Evolutionary conservation across 2,329 filamentous ascomycete species (phyloP).

Genomic region (Alternaria sp.): DNA sequence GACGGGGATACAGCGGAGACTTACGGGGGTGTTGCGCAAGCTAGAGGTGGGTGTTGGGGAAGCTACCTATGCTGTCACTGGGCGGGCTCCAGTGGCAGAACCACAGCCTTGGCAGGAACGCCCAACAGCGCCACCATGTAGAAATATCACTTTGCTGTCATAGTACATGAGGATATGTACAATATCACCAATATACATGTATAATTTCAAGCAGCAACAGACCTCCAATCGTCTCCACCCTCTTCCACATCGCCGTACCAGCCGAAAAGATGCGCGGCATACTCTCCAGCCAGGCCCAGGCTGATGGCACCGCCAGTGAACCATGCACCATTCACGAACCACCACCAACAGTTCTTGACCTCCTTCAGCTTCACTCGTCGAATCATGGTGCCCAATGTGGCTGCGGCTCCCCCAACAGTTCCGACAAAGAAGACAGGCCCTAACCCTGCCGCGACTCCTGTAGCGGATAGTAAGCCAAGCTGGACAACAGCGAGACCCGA

Average conservation of each 20-base stretch:
- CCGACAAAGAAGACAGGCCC: slow-evolving; percentile 67
- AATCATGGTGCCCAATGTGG: slow-evolving; percentile 66
- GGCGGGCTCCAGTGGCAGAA: slow-evolving; percentile 27
- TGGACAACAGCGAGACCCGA: slow-evolving; percentile 74
- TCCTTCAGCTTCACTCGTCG: slow-evolving; percentile 65
- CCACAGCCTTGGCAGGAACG: slow-evolving; percentile 22
- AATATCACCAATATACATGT: not conserved
- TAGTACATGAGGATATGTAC: not conserved
- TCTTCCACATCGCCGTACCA: slow-evolving; percentile 30
- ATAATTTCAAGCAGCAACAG: not conserved
- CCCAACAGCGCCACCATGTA: not conserved
- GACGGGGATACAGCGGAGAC: not conserved
- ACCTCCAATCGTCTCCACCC: not conserved
- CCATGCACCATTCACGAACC: slow-evolving; percentile 70
- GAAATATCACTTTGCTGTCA: too few species aligned
- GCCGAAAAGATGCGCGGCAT: slow-evolving; percentile 47
- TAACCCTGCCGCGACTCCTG: slow-evolving; percentile 69
- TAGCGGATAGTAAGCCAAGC: slow-evolving; percentile 72
- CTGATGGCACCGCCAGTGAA: slow-evolving; percentile 68
- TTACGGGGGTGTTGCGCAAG: slow-evolving; percentile 17
- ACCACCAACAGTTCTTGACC: slow-evolving; percentile 69
- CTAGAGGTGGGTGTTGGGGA: slow-evolving; percentile 21
- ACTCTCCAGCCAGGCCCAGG: slow-evolving; percentile 64
- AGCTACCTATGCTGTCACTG: slow-evolving; percentile 26
- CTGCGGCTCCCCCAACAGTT: slow-evolving; percentile 64